These are phyloP conservation scores for Psilocybe cubensis DNA, from an alignment of 768 basidiomycete genomes.

Conservation along the genomic window DNA sequence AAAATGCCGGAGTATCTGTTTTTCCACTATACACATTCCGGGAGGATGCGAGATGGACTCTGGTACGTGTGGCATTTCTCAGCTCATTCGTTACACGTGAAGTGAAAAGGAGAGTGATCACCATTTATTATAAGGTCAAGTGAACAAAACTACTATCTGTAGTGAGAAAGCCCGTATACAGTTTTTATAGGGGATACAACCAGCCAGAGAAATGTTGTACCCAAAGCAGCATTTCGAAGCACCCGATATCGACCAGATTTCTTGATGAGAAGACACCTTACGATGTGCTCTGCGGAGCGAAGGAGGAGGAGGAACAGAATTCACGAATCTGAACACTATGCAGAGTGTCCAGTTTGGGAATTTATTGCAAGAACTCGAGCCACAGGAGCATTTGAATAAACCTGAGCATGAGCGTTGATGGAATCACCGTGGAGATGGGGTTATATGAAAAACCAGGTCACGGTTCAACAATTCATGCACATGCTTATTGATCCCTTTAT, in stretches of 20 bases:
- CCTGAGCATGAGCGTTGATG: no score
- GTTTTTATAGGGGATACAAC: not conserved
- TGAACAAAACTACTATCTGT: not conserved
- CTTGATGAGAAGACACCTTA: not conserved
- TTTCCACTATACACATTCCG: not conserved
- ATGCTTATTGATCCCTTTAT: not conserved
- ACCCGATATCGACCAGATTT: not conserved
- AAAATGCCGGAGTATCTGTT: not conserved
- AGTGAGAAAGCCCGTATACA: not conserved
- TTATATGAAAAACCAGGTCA: not conserved
- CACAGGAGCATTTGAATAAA: no score
- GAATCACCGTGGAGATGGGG: not conserved
- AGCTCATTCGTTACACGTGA: constrained; percentile 4
- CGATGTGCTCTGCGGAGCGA: not conserved
- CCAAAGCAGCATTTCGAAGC: not conserved
- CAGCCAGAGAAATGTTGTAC: not conserved
- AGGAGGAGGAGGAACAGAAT: not conserved
- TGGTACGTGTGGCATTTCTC: constrained; percentile 6
- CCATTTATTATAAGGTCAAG: not conserved
- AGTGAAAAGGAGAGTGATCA: not conserved
- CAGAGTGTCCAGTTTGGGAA: no score
- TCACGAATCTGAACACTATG: not conserved
- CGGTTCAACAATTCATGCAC: not conserved
- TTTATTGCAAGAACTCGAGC: no score
- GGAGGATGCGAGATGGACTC: not conserved